Conservation (phyloP, 208 protist genomes). For the Leishmania martiniquensis region DNA sequence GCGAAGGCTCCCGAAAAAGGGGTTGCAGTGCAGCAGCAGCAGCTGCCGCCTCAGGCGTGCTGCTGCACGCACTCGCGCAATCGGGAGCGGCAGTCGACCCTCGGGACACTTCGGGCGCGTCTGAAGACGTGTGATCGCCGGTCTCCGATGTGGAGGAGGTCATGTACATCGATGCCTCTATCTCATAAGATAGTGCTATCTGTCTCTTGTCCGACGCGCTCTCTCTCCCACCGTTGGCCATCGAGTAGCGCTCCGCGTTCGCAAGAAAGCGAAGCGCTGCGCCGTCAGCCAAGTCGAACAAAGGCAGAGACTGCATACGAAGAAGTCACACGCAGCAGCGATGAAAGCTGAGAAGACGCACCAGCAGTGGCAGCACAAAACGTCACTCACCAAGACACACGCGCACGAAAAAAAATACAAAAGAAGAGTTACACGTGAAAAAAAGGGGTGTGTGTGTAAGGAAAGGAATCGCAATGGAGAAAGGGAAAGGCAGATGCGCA, state of each 20-base stretch:
- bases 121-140: conserved; percentile 5
- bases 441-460: too few relatives aligned
- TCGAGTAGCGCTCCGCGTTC: neutral
- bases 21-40: neutral
- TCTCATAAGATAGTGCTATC: conserved; percentile 18
- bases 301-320: neutral
- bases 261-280: neutral
- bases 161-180: conserved; percentile 4
- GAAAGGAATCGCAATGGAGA: too few relatives aligned
- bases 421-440: neutral
- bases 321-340: neutral
- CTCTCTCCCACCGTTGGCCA: neutral
- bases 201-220: conserved; percentile 3
- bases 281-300: neutral
- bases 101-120: conserved; percentile 1
- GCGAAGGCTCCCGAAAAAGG: neutral
- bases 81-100: conserved; percentile 18
- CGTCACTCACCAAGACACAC: neutral
- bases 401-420: neutral
- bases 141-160: conserved; percentile 12
- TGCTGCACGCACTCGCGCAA: conserved; percentile 16
- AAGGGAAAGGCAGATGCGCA: neutral
- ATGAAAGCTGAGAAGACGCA: neutral
- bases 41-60: conserved; percentile 4
- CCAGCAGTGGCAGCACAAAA: too few relatives aligned